These are phyloP conservation scores for Suhomyces xylopsoci DNA, from an alignment of 805 yeast genomes.

Conservation along the genomic window DNA sequence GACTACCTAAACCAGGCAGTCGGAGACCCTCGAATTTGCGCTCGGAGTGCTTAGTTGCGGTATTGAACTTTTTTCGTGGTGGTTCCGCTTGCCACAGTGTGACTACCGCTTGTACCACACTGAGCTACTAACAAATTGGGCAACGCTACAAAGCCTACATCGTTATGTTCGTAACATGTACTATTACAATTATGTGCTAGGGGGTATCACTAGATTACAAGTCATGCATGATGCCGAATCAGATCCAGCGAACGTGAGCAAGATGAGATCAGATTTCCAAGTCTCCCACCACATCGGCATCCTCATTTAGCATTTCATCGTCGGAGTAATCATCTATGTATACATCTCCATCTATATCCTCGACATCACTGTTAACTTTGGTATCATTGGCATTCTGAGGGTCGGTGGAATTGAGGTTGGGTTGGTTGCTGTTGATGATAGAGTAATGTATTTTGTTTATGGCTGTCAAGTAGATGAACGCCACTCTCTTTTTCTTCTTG, in stretches of 20 bases:
- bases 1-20: too few species aligned
- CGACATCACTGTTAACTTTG: conserved; percentile 21
- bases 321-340: conserved; percentile 19
- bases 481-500: conserved; percentile 87
- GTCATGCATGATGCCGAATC: background rate
- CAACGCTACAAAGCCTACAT: background rate
- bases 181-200: background rate
- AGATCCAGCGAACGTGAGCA: background rate
- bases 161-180: background rate
- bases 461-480: conserved; percentile 70
- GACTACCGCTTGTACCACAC: too few species aligned
- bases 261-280: conserved; percentile 25
- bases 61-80: background rate
- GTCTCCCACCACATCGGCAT: conserved; percentile 36
- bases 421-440: conserved; percentile 23
- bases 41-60: background rate
- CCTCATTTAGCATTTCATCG: conserved; percentile 18
- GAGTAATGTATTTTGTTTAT: conserved; percentile 40
- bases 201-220: background rate
- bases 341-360: conserved; percentile 23
- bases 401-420: conserved; percentile 9
- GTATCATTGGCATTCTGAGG: conserved; percentile 18
- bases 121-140: background rate
- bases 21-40: background rate
- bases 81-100: background rate